Evolutionary conservation across 441 rosid species (phyloP).

Genomic region (Kokia cookei): DNA sequence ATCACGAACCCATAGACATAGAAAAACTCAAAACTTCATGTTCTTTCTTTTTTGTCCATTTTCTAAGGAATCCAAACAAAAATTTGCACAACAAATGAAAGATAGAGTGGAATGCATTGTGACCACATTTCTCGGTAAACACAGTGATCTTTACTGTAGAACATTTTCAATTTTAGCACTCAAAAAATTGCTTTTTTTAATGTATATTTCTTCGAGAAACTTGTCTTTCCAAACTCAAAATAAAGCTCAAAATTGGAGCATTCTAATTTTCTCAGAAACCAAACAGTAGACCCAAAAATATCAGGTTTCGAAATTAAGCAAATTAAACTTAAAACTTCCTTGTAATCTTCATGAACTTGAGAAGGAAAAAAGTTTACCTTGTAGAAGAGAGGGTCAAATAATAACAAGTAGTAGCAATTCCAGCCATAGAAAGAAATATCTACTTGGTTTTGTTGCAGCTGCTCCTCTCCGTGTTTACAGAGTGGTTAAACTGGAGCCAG

Average conservation of each 20-base stretch:
- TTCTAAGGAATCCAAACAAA: neutral
- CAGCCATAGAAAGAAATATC: slow-evolving; percentile 32
- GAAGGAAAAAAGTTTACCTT: slow-evolving; percentile 28
- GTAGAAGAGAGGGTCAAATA: slow-evolving; percentile 37
- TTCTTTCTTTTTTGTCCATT: neutral
- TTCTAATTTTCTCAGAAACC: neutral
- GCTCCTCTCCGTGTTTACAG: neutral
- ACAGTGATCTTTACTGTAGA: neutral
- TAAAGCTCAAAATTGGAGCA: neutral
- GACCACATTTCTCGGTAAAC: neutral
- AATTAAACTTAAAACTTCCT: neutral
- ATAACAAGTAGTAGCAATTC: slow-evolving; percentile 32
- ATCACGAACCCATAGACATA: neutral
- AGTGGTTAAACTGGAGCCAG: slow-evolving; percentile 1
- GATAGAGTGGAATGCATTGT: neutral
- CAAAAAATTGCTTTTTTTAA: neutral
- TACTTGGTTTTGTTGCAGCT: neutral
- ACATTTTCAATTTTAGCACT: neutral
- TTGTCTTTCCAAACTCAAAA: neutral
- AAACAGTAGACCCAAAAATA: neutral
- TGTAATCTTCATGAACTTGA: neutral
- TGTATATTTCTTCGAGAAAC: no score
- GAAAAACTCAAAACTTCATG: neutral
- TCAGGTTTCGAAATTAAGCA: neutral
- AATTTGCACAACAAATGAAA: neutral